Evolutionary conservation across 2,329 filamentous ascomycete genomes (phyloP).

Genomic region (Calonectria montana): DNA sequence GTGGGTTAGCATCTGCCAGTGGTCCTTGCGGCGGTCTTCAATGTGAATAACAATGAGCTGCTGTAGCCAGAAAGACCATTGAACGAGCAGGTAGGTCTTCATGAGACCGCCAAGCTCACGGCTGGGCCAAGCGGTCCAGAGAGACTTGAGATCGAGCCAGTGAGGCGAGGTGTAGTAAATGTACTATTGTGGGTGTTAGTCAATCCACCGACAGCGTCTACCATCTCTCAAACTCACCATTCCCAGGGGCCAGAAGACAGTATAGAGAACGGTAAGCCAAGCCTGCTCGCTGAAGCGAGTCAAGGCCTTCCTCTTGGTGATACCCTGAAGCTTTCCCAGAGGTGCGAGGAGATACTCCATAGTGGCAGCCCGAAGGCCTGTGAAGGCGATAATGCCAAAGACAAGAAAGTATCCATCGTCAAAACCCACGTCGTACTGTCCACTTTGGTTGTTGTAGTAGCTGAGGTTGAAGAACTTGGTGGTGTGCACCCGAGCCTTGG

Average conservation of each 20-base stretch:
- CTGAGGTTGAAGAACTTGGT: conserved; percentile 89
- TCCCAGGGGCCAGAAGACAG: conserved; percentile 83
- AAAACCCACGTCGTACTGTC: conserved; percentile 79
- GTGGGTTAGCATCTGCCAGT: conserved; percentile 94
- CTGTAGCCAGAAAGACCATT: conserved; percentile 93
- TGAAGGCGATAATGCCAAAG: conserved; percentile 87
- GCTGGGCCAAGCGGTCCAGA: conserved; percentile 88
- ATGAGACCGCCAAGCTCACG: conserved; percentile 78
- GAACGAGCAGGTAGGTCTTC: conserved; percentile 90
- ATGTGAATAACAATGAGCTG: conserved; percentile 94
- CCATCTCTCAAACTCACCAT: conserved; percentile 68
- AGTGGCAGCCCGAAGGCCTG: conserved; percentile 81
- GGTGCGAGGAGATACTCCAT: conserved; percentile 92
- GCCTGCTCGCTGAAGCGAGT: conserved; percentile 94
- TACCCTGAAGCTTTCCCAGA: conserved; percentile 76
- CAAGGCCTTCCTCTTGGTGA: conserved; percentile 80
- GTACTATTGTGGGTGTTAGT: conserved; percentile 65
- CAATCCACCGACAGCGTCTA: neutral
- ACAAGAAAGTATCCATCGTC: conserved; percentile 85
- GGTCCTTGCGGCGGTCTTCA: conserved; percentile 91
- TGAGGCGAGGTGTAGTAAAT: conserved; percentile 82
- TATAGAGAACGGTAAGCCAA: conserved; percentile 89
- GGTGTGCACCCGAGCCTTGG: conserved; percentile 82
- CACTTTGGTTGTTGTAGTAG: conserved; percentile 78
- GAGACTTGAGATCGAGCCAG: conserved; percentile 77